phyloP scores from a whole-genome alignment of 345 rosid genomes.

The Hibiscus mutabilis region DNA sequence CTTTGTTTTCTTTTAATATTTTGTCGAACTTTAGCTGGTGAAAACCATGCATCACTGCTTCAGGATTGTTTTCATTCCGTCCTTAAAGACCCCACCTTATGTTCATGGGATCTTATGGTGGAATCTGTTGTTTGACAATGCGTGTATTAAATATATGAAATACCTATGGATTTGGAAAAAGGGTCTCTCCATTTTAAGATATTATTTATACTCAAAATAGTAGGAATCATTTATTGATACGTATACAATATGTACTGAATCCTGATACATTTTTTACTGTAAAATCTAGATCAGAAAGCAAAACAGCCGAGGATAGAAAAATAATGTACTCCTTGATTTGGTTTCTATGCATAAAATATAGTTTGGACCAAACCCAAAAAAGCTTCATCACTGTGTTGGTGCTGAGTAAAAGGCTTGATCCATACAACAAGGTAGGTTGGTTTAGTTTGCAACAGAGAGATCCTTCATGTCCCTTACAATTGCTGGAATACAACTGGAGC shows the following conservation, averaged over 20 bases:
- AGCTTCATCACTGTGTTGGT: neutral
- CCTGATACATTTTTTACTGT: neutral
- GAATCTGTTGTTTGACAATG: neutral
- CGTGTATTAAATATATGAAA: neutral
- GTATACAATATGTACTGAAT: neutral
- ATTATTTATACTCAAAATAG: neutral
- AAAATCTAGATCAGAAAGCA: neutral
- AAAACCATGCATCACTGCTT: constrained; percentile 18
- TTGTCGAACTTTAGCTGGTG: neutral
- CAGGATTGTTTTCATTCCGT: constrained; percentile 6
- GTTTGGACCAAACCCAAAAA: neutral
- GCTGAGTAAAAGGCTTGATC: neutral
- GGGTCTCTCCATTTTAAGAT: too few species aligned
- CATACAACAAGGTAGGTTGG: neutral
- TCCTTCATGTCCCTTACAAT: constrained; percentile 51
- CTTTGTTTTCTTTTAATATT: neutral
- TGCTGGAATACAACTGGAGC: constrained; percentile 85
- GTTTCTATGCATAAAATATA: neutral
- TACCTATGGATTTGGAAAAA: too few species aligned
- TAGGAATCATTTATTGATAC: neutral
- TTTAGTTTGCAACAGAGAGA: constrained; percentile 9
- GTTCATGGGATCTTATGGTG: constrained; percentile 6
- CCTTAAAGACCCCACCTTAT: constrained; percentile 8
- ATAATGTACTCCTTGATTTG: constrained; percentile 2
- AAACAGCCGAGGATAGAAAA: neutral